Evolutionary conservation across 768 basidiomycete genomes (phyloP).

Genomic region (Pleurotus tuoliensis): DNA sequence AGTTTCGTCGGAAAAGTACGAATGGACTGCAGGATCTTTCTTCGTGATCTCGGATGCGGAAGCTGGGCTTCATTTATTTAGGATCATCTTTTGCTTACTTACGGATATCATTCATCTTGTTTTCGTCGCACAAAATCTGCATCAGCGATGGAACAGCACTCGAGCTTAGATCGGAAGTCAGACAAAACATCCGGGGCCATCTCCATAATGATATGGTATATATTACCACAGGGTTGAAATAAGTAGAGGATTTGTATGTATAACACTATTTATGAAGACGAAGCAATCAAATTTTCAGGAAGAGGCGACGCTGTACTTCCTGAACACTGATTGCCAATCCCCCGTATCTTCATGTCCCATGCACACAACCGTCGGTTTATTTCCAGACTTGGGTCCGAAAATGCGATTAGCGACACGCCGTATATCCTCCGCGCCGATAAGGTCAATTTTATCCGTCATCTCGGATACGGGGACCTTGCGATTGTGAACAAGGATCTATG

Average conservation of each 20-base stretch:
- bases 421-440: conserved; percentile 65
- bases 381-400: conserved; percentile 60
- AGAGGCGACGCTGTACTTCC: conserved; percentile 65
- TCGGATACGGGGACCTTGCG: conserved; percentile 85
- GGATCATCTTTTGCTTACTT: no score
- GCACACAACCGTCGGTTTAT: conserved; percentile 73
- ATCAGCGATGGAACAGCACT: no score
- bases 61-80: no score
- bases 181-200: neutral
- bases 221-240: neutral
- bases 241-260: neutral
- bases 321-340: conserved; percentile 57
- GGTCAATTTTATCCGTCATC: conserved; percentile 86
- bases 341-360: conserved; percentile 82
- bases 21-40: no score
- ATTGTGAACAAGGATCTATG: conserved; percentile 77
- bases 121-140: no score
- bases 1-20: conserved; percentile 7
- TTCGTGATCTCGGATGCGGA: neutral
- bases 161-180: no score
- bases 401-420: conserved; percentile 73
- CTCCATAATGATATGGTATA: neutral
- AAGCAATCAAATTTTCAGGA: neutral
- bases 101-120: no score
- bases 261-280: conserved; percentile 3